Conservation (phyloP, 345 rosid genomes). For the Gossypium raimondii region DNA sequence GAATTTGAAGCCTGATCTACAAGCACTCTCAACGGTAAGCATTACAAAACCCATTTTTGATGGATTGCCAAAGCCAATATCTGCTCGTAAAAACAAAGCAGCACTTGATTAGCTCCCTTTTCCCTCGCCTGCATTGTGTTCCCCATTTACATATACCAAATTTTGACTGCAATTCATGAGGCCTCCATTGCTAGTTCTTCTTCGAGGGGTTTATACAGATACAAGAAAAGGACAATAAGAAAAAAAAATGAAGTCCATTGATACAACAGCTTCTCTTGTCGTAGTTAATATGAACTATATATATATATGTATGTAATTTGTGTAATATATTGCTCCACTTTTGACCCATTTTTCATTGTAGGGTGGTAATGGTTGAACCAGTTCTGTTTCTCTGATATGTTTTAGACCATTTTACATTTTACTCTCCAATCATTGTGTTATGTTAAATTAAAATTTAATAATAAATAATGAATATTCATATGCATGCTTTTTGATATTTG, state of each 20-base stretch:
- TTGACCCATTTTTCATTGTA: background rate
- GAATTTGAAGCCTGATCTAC: slow-evolving; percentile 66
- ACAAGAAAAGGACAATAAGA: background rate
- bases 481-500: background rate
- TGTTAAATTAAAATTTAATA: background rate
- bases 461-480: background rate
- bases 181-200: background rate
- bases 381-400: background rate
- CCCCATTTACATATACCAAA: slow-evolving; percentile 1
- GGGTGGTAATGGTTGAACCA: background rate
- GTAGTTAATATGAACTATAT: background rate
- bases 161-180: background rate
- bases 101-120: slow-evolving; percentile 53
- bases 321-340: background rate
- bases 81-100: slow-evolving; percentile 59
- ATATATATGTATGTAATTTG: background rate
- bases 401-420: background rate
- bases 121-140: background rate
- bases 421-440: background rate
- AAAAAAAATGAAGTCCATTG: background rate
- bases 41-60: slow-evolving; percentile 67
- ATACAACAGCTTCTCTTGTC: background rate
- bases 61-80: slow-evolving; percentile 66
- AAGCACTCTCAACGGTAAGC: slow-evolving; percentile 43
- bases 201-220: background rate